Evolutionary conservation across 2,329 filamentous ascomycete genomes (phyloP), one percentile per base, ranked within the genome.

Genomic region (Neonectria hederae): DNA sequence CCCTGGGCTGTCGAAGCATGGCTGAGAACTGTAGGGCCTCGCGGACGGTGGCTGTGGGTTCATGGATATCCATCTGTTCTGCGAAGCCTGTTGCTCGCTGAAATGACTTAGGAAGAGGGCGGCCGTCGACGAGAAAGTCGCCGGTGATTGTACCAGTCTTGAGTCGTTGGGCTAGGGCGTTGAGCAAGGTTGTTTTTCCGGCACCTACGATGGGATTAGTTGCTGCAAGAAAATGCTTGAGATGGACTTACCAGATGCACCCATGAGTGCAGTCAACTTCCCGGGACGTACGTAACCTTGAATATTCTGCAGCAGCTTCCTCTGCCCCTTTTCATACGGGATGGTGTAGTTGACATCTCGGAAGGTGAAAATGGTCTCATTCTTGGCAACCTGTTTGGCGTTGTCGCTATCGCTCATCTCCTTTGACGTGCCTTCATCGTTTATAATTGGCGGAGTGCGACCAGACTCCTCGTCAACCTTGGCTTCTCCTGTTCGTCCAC

Each of bases 271-370:
- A 10, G 92, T 94, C 54, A 94, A 79, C 56, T 91, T 94, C 32
- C 92, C 92, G 1, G 93, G 92, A 65, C 92, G 91, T 46, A 96
- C 92, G 83, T 90, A 95, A n/a, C 92, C 92, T 71, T 94, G 89
- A 1, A 95, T 90, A 65, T 93, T 85, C 64, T 94, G 87, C 21
- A 96, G 80, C 58, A 96, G 86, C 53, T 89, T 87, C 21, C 91
- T 85, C n/a, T 86, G 79, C 54, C 92, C 87, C 3, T 84, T 83
- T 72, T 93, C 92, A 65, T 78, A 79, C 11, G 81, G 81, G 2
- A 84, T 83, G 0, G 78, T 83, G 65, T 86, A 86, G 54, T 83
- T 82, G 60, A 86, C 78, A 45, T 84, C 76, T 65, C 80, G 79
- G 61, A 85, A 85, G 0, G 86, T 87, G 55, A 89, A 84, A 3